Base-by-base conservation (phyloP, 1,139 yeast species). In the Taphrina communis region DNA sequence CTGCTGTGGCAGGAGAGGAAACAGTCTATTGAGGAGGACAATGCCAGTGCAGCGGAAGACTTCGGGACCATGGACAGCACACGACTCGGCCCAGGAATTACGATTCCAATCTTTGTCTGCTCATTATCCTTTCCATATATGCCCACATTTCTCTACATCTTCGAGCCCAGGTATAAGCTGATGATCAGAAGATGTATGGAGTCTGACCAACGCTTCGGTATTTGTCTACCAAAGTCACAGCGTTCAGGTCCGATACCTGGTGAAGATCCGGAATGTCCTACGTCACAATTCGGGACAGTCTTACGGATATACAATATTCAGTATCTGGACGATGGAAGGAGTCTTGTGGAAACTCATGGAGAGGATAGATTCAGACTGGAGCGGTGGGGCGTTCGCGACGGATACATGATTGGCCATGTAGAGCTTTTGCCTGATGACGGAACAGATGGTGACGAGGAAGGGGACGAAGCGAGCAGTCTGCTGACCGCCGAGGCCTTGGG, bases 81-180 rank as follows among this genome's bases (percentile, higher is more conserved):
- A n/a, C 67, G 66, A 9, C 56, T 57, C 14, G 67, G 66, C 35
- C 69, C 66, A 7, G 71, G 68, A 19, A 62, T 59, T 48, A 61
- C 67, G 39, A 35, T 69, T 21, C 70, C 71, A 7, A 44, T 67
- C 12, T 69, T 69, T 52, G 68, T 69, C 7, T 67, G 71, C 46
- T 61, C 68, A n/a, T 46, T 69, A n/a, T 67, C 70, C 11, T 67
- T 67, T 57, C 71, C 71, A 7, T 52, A 63, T 31, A 62, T 67
- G 71, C 70, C 71, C 6, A 66, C 68, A 6, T 69, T 67, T 36
- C 53, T 69, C 38, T 69, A 69, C 57, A 58, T 69, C 39, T 69
- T 69, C 59, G 71, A 69, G 44, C 71, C 69, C 6, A 65, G 71
- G n/a, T 69, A 69, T 36, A 61, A 61, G 25, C 65, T 69, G n/a